Conservation (phyloP, 768 basidiomycete species). For the Pulveroboletus sp. region DNA sequence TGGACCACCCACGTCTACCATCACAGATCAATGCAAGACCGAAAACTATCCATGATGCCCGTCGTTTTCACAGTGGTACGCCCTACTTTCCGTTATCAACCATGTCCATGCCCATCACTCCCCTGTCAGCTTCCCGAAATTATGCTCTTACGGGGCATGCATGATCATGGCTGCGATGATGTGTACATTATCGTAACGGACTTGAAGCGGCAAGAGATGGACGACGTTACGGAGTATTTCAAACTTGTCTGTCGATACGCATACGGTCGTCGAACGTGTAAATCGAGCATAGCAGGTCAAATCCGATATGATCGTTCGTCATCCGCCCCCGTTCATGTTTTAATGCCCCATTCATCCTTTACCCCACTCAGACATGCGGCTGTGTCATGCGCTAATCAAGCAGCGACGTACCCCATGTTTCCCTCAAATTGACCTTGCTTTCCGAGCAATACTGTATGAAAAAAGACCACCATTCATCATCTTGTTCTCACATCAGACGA, state of each 20-base stretch:
- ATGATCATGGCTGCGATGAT: conserved; percentile 74
- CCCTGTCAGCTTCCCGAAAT: conserved; percentile 62
- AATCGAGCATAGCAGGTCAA: conserved; percentile 60
- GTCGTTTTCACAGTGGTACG: conserved; percentile 77
- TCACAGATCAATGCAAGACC: conserved; percentile 69
- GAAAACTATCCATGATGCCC: conserved; percentile 71
- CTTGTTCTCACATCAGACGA: conserved; percentile 75
- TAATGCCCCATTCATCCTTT: conserved; percentile 4
- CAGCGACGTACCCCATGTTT: conserved; percentile 76
- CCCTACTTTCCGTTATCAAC: background rate
- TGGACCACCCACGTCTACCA: conserved; percentile 82
- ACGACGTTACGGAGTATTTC: conserved; percentile 74
- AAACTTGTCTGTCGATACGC: conserved; percentile 65
- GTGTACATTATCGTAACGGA: conserved; percentile 77
- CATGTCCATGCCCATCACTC: background rate
- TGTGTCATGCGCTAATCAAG: conserved; percentile 60
- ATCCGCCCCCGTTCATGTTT: background rate
- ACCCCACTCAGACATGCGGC: conserved; percentile 49
- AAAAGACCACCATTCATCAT: conserved; percentile 73
- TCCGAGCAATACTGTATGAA: conserved; percentile 72
- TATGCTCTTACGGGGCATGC: conserved; percentile 77
- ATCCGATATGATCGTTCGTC: conserved; percentile 69
- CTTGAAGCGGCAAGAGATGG: conserved; percentile 75
- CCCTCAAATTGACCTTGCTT: conserved; percentile 74
- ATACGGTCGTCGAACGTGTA: conserved; percentile 54